phyloP scores from a whole-genome alignment of 2,329 filamentous ascomycete genomes.

The Aspergillus felis region DNA sequence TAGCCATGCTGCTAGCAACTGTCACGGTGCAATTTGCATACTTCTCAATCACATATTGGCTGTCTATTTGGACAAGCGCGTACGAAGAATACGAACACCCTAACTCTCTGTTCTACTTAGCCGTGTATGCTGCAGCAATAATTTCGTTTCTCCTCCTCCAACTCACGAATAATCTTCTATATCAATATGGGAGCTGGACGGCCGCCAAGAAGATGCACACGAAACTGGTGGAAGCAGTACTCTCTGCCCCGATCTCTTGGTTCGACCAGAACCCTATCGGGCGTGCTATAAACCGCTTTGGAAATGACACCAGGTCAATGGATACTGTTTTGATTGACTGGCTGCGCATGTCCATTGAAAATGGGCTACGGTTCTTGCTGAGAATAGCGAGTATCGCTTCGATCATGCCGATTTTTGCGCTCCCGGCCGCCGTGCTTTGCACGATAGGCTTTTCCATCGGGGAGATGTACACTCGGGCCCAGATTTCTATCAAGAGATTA shows the following conservation, averaged over 20 bases:
- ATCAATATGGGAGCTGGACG: constrained; percentile 55
- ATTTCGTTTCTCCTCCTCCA: constrained; percentile 28
- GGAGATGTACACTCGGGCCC: constrained; percentile 51
- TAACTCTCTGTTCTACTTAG: constrained; percentile 46
- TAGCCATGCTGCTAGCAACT: constrained; percentile 15
- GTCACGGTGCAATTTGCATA: constrained; percentile 23
- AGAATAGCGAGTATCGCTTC: constrained; percentile 48
- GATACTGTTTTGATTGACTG: constrained; percentile 48
- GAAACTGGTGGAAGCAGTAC: constrained; percentile 50
- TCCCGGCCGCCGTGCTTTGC: constrained; percentile 47
- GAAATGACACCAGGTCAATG: constrained; percentile 55
- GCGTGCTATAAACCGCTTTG: constrained; percentile 46
- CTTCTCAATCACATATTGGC: constrained; percentile 27
- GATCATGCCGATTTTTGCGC: constrained; percentile 51
- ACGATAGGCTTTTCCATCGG: constrained; percentile 45
- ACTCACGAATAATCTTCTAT: constrained; percentile 32
- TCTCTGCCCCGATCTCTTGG: constrained; percentile 55
- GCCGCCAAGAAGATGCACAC: constrained; percentile 53
- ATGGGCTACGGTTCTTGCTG: constrained; percentile 42
- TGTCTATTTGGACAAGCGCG: constrained; percentile 26
- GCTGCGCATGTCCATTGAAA: constrained; percentile 35
- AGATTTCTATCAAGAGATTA: constrained; percentile 46
- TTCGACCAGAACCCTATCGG: constrained; percentile 53
- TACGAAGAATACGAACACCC: constrained; percentile 16
- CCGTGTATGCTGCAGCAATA: constrained; percentile 49